phyloP scores from a whole-genome alignment of 257 asterid species.

The Plectranthus barbatus region DNA sequence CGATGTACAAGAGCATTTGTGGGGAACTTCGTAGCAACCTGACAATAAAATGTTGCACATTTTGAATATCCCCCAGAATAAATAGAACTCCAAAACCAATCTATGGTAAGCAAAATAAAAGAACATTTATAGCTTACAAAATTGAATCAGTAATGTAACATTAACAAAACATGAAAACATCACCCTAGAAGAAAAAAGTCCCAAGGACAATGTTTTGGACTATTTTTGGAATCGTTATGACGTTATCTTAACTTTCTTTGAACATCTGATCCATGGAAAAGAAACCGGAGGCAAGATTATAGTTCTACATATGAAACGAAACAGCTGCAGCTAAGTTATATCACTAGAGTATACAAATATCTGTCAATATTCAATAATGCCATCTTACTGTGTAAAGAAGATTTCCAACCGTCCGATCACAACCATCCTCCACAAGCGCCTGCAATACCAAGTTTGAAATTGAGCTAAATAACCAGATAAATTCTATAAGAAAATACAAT shows the following conservation, averaged over 20 bases:
- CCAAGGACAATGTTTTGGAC: neutral
- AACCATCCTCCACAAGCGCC: constrained; percentile 74
- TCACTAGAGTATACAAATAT: neutral
- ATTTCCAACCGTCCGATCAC: constrained; percentile 79
- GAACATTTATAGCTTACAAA: neutral
- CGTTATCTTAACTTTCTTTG: neutral
- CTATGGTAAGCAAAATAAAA: neutral
- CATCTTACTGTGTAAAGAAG: constrained; percentile 65
- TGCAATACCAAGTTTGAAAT: constrained; percentile 25
- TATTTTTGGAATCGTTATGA: neutral
- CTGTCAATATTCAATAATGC: neutral
- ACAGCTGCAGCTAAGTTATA: neutral
- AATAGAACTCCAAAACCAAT: neutral
- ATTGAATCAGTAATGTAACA: neutral
- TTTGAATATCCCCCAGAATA: neutral
- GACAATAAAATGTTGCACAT: constrained; percentile 9
- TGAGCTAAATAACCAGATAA: neutral
- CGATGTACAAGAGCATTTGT: constrained; percentile 79
- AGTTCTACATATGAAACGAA: neutral
- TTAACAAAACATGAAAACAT: neutral
- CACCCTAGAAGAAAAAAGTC: neutral
- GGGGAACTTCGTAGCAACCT: constrained; percentile 90
- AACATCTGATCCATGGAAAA: neutral
- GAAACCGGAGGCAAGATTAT: neutral
- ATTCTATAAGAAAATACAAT: neutral